Percentiles rank a stretch among this genome's conserved stretches.
Evolutionary conservation across 768 basidiomycete species (phyloP).

Genomic region (Grammothele lineata): DNA sequence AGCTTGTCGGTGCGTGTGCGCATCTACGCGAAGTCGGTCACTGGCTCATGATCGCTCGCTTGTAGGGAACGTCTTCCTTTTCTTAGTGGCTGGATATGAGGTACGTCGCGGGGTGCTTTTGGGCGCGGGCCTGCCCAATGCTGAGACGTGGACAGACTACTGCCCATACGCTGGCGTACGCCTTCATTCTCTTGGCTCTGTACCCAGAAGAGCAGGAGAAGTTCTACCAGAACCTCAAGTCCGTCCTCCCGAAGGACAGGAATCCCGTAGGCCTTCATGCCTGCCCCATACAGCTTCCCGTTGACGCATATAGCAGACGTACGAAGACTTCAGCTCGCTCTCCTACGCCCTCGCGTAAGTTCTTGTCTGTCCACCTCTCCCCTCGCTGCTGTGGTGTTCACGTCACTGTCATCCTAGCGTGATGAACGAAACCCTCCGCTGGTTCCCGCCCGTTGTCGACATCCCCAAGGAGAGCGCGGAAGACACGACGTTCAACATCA

Average conservation of each 20-base stretch:
- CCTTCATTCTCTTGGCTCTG: constrained; percentile 34
- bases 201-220: constrained; percentile 37
- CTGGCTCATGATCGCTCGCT: background rate
- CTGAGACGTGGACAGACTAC: constrained; percentile 29
- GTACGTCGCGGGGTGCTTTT: constrained; percentile 23
- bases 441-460: constrained; percentile 28
- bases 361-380: background rate
- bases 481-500: constrained; percentile 20
- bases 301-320: constrained; percentile 24
- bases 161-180: constrained; percentile 29
- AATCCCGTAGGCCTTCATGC: constrained; percentile 21
- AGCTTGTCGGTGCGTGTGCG: constrained; percentile 32
- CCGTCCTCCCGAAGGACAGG: constrained; percentile 21
- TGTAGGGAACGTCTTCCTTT: constrained; percentile 35
- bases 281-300: background rate
- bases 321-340: constrained; percentile 26
- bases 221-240: constrained; percentile 30
- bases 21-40: background rate
- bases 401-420: constrained; percentile 14
- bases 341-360: constrained; percentile 25
- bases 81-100: constrained; percentile 50
- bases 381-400: too few relatives aligned
- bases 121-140: background rate
- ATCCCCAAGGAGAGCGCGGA: constrained; percentile 11
- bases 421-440: constrained; percentile 28